Base-by-base conservation (phyloP, 257 asterid genomes). In the Rehmannia glutinosa region DNA sequence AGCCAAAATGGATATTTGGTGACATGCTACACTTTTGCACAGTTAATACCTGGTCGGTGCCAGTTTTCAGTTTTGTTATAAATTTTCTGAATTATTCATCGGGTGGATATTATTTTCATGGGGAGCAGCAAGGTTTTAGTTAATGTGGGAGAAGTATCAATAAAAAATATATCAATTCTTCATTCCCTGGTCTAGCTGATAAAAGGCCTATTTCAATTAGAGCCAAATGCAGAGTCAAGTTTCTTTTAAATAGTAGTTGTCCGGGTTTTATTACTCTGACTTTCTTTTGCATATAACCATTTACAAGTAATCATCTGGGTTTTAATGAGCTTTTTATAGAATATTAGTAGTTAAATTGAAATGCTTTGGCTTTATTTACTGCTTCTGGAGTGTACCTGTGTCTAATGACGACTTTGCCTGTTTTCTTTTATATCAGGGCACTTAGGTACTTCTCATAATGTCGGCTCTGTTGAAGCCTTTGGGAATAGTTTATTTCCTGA, bases 361-460 rank as follows among this genome's bases (percentile, higher is more conserved):
- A 43, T 49, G 53, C 33, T 35, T 64, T 54, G 45, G 38, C 38
- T 49, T 58, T 19, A 10, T 25, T 52, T 24, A 54, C 49, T 57
- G 39, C 66, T 69, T 45, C 39, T 20, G 71, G 67, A 64, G 13
- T 56, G 58, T 58, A 39, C 39, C 6, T 12, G 21, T 62, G 28
- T 35, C 49, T 58, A 36, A 50, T 28, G 42, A 13, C 5, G 27
- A 49, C 56, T n/a, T 58, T 41, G 20, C 39, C 46, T 33, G 17
- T 47, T 58, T 56, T 64, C 20, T 74, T 75, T 75, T 47, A 21
- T 42, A 66, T 62, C 83, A 85, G 97, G 85, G 54, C 80, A 70
- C 56, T 55, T 70, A 56, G 59, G 74, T 72, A 52, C 84, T 55
- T 46, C 64, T 43, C 70, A 43, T 30, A 32, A 73, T 63, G 64